Percentiles rank a stretch among this genome's conserved stretches.
Evolutionary conservation across 78 protist species (phyloP).

Genomic region (Bigelowiella natans): DNA sequence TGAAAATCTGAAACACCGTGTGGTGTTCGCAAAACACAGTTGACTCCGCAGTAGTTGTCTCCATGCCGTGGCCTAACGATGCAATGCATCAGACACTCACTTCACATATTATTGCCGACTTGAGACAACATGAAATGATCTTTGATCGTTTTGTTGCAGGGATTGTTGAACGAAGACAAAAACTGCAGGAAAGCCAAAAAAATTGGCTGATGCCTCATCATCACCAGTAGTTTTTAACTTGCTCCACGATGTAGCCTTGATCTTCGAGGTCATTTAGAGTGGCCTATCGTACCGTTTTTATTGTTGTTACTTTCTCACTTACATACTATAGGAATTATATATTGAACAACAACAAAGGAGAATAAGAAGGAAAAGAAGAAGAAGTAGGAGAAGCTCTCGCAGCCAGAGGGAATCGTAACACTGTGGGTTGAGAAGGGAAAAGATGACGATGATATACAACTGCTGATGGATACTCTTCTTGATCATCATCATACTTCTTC

Average conservation of each 20-base stretch:
- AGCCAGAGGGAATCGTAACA: too few species aligned
- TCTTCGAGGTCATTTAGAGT: background rate
- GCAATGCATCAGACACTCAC: background rate
- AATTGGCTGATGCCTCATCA: background rate
- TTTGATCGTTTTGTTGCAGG: too few species aligned
- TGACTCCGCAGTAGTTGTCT: background rate
- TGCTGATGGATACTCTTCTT: background rate
- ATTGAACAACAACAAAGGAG: too few species aligned
- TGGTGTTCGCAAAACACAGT: background rate
- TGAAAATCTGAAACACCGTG: background rate
- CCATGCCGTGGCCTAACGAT: background rate
- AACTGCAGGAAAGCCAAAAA: background rate
- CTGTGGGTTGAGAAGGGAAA: too few species aligned
- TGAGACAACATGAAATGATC: too few species aligned
- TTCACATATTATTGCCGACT: background rate
- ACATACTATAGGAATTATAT: too few species aligned
- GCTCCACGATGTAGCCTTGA: background rate
- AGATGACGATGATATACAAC: background rate
- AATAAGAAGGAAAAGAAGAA: too few species aligned
- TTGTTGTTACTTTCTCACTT: background rate
- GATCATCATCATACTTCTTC: background rate
- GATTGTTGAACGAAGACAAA: too few species aligned
- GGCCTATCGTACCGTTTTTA: background rate
- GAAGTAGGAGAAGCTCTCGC: too few species aligned
- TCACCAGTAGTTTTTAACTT: background rate